Evolutionary conservation across 108 stramenopile genomes (phyloP), one percentile per base, ranked within the genome.

Genomic region (Nannochloropsis gaditana): DNA sequence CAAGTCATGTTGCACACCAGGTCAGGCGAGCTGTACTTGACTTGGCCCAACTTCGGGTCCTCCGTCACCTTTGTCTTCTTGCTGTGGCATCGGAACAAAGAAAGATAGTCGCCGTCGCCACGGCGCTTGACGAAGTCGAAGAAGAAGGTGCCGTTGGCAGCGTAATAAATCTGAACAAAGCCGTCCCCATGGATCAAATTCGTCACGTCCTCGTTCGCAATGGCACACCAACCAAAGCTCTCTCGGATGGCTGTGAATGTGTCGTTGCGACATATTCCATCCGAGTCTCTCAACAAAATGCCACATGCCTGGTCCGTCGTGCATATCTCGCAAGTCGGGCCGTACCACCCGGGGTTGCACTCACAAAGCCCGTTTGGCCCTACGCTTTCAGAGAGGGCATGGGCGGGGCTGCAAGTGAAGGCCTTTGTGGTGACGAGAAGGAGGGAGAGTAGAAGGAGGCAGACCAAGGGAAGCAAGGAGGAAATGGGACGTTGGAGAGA

Each of bases 151-250:
- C 59, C 59, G 8, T 73, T 73, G 5, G 59, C 59, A 2, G 59
- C 15, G 59, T 73, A 73, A n/a, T 73, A 73, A 2, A 73, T 73
- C 59, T 73, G 59, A 2, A 73, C 59, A 73, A 73, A 73, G 59
- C 59, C 59, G 59, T 73, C 59, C 4, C 59, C 59, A 4, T 73
- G 4, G 6, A 73, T 73, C 5, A 73, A n/a, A n/a, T 73, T 73
- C n/a, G 59, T 73, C 5, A 73, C 59, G 59, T 73, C 59, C 59
- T 73, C 59, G n/a, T n/a, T 73, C 59, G 59, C 3, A 73, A 73
- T 73, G n/a, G 59, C 59, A 73, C 59, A 73, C 59, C 59, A 73
- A 15, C 59, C 59, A 6, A 73, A 73, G 59, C 59, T 73, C 59
- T 73, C 59, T n/a, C n/a, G 15, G 59, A 73, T 73, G 59, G 59